A percentile compares a stretch with the other conserved stretches of the same genome.
These are phyloP conservation scores for Pistacia vera DNA, from an alignment of 345 rosid genomes.

Conservation along the genomic window DNA sequence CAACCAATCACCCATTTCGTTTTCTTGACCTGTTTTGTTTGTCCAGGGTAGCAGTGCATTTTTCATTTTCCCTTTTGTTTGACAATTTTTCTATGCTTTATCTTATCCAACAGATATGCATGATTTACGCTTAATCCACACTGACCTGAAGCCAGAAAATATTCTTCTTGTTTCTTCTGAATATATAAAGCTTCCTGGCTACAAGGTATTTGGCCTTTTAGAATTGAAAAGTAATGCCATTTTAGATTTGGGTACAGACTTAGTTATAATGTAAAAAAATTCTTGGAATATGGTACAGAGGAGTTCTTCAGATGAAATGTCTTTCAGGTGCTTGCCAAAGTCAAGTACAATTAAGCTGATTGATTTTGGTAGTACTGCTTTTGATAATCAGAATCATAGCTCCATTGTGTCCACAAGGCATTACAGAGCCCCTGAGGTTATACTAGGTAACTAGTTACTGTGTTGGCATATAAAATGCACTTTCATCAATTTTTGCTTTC, in stretches of 20 bases:
- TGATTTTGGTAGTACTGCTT: constrained; percentile 89
- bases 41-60: constrained; percentile 19
- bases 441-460: constrained; percentile 53
- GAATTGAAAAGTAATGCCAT: constrained; percentile 18
- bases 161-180: constrained; percentile 82
- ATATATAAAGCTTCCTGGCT: constrained; percentile 63
- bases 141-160: constrained; percentile 91
- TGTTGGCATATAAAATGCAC: constrained; percentile 25
- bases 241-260: constrained; percentile 33
- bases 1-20: constrained; percentile 22
- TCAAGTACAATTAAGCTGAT: constrained; percentile 90
- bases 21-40: constrained; percentile 24
- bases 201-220: constrained; percentile 53
- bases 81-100: constrained; percentile 15
- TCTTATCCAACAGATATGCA: constrained; percentile 73
- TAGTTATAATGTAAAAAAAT: constrained; percentile 17
- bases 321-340: constrained; percentile 73
- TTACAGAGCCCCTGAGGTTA: constrained; percentile 89
- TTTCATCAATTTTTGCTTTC: constrained; percentile 22
- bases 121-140: constrained; percentile 74
- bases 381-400: constrained; percentile 75
- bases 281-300: constrained; percentile 48
- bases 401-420: constrained; percentile 84
- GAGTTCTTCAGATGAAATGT: constrained; percentile 54
- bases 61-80: constrained; percentile 11